These are phyloP conservation scores for Immersiella caudata DNA, from an alignment of 495 filamentous ascomycete genomes.

Conservation along the genomic window DNA sequence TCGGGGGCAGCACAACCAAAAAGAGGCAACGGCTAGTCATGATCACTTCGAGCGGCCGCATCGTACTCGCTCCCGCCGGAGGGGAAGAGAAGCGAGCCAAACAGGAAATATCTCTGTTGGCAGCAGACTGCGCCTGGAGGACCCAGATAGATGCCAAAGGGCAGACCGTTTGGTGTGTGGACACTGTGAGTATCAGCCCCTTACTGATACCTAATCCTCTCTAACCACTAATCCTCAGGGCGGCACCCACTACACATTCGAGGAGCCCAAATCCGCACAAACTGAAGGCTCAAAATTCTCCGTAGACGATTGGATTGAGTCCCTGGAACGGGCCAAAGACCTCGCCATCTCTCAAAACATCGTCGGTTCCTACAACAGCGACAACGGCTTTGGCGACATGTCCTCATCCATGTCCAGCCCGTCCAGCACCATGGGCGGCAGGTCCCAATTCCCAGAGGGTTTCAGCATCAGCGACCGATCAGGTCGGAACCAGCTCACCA, in stretches of 20 bases:
- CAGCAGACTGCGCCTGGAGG: slow-evolving; percentile 71
- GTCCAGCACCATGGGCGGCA: slow-evolving; percentile 68
- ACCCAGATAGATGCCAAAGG: slow-evolving; percentile 82
- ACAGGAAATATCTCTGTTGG: slow-evolving; percentile 79
- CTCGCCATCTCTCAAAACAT: slow-evolving; percentile 73
- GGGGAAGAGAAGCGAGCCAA: slow-evolving; percentile 97
- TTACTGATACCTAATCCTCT: not conserved
- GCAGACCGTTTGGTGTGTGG: slow-evolving; percentile 83
- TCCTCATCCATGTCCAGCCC: slow-evolving; percentile 74
- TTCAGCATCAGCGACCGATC: slow-evolving; percentile 53
- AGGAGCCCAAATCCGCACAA: slow-evolving; percentile 54
- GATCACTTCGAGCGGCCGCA: slow-evolving; percentile 86
- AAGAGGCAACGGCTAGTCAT: slow-evolving; percentile 92
- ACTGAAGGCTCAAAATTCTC: slow-evolving; percentile 50
- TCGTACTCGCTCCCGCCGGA: slow-evolving; percentile 88
- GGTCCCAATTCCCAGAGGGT: slow-evolving; percentile 41
- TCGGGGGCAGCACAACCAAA: slow-evolving; percentile 85
- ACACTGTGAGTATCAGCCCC: slow-evolving; percentile 71
- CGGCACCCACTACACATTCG: slow-evolving; percentile 90
- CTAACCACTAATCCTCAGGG: slow-evolving; percentile 53
- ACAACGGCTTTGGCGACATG: slow-evolving; percentile 71
- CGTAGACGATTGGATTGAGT: slow-evolving; percentile 85
- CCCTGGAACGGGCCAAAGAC: slow-evolving; percentile 78
- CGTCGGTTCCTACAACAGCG: slow-evolving; percentile 65
- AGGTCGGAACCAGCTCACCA: slow-evolving; percentile 55